Percentiles rank a stretch among this genome's conserved stretches.
phyloP scores from a whole-genome alignment of 495 filamentous ascomycete genomes.

The Penicillium manginii region DNA sequence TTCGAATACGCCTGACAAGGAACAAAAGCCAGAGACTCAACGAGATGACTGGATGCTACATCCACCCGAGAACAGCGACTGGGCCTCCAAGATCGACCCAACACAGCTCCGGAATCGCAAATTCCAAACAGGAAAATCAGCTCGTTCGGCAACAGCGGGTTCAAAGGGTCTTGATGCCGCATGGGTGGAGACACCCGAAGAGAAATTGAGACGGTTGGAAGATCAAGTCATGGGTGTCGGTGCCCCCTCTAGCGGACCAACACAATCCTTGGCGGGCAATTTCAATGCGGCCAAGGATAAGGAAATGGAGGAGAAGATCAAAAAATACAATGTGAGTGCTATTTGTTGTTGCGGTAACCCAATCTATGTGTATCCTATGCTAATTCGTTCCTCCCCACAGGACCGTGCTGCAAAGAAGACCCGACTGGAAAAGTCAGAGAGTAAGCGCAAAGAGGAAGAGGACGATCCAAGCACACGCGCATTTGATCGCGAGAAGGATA shows the following conservation, averaged over 20 bases:
- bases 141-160: conserved; percentile 37
- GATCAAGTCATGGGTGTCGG: conserved; percentile 83
- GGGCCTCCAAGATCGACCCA: conserved; percentile 74
- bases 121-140: conserved; percentile 76
- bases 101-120: conserved; percentile 81
- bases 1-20: conserved; percentile 9
- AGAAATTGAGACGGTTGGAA: conserved; percentile 78
- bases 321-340: conserved; percentile 59
- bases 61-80: conserved; percentile 69
- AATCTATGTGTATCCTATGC: conserved; percentile 1
- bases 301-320: conserved; percentile 54
- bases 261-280: conserved; percentile 14
- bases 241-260: conserved; percentile 9
- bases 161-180: conserved; percentile 56
- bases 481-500: conserved; percentile 96
- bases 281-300: conserved; percentile 16
- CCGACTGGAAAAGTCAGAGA: conserved; percentile 63
- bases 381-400: conserved; percentile 29
- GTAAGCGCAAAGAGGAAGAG: conserved; percentile 71
- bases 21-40: conserved; percentile 34
- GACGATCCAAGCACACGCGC: conserved; percentile 89
- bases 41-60: conserved; percentile 96
- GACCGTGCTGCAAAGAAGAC: conserved; percentile 65
- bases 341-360: no score
- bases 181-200: conserved; percentile 92